A percentile compares a stretch with the other conserved stretches of the same genome.
These are phyloP conservation scores for Phyllosticta citrichinensis DNA, from an alignment of 2,329 filamentous ascomycete genomes.

Conservation along the genomic window DNA sequence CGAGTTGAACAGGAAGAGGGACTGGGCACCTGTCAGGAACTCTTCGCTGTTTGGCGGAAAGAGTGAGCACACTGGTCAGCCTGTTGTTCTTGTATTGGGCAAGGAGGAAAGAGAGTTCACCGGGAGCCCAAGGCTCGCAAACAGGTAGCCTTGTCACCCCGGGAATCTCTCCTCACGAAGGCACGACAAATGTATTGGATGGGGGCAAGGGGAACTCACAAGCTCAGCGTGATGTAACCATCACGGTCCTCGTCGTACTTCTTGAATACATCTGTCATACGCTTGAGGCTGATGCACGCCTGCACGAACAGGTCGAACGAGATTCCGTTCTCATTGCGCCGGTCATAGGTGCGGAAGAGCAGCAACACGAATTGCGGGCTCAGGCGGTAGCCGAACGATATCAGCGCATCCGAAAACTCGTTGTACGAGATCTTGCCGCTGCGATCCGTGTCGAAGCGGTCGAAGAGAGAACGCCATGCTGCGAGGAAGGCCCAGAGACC, in stretches of 20 bases:
- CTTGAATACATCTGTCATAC: slow-evolving; percentile 99
- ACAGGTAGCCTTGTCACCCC: not conserved
- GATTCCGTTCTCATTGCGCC: slow-evolving; percentile 36
- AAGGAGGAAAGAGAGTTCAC: not conserved
- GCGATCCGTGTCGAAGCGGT: slow-evolving; percentile 83
- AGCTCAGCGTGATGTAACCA: slow-evolving; percentile 59
- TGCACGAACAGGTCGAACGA: slow-evolving; percentile 92
- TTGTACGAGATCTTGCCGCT: slow-evolving; percentile 75
- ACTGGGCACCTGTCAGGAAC: slow-evolving; percentile 46
- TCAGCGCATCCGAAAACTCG: slow-evolving; percentile 83
- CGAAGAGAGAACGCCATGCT: slow-evolving; percentile 88
- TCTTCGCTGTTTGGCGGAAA: slow-evolving; percentile 33
- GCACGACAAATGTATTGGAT: not conserved
- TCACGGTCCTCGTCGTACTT: slow-evolving; percentile 96
- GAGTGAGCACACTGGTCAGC: slow-evolving; percentile 2
- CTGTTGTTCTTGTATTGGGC: not conserved
- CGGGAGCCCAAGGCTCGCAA: slow-evolving; percentile 8
- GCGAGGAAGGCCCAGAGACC: slow-evolving; percentile 93
- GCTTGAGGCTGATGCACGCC: slow-evolving; percentile 89
- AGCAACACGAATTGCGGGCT: slow-evolving; percentile 74
- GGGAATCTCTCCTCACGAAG: not conserved
- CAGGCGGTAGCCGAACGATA: slow-evolving; percentile 86
- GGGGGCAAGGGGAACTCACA: slow-evolving; percentile 32
- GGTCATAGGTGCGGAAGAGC: slow-evolving; percentile 80
- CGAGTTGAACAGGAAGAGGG: slow-evolving; percentile 44